Percentiles rank a stretch among this genome's conserved stretches.
phyloP scores from a whole-genome alignment of 352 stramenopile species.

The Globisporangium cystogenes region DNA sequence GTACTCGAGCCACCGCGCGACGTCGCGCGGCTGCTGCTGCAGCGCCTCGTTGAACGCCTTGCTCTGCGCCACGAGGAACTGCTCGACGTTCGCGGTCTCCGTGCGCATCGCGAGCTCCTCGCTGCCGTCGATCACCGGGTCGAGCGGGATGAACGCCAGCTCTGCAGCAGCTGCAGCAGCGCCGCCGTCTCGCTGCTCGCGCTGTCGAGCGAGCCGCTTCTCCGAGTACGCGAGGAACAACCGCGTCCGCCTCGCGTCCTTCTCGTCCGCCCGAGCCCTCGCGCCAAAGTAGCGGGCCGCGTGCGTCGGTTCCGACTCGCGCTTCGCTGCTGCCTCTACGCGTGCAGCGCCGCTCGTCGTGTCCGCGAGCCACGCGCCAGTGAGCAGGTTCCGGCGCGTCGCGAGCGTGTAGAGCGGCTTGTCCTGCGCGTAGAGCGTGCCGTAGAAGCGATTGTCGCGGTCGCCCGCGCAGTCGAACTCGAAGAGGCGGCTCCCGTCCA shows the following conservation, averaged over 20 bases:
- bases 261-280: conserved; percentile 35
- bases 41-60: conserved; percentile 43
- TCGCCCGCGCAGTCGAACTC: conserved; percentile 64
- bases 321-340: neutral
- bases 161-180: conserved; percentile 12
- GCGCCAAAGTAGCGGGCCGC: conserved; percentile 49
- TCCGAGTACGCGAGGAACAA: conserved; percentile 71
- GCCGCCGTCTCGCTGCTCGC: neutral
- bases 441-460: conserved; percentile 62
- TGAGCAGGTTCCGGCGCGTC: conserved; percentile 37
- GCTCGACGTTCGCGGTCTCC: conserved; percentile 59
- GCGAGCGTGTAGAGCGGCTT: conserved; percentile 55
- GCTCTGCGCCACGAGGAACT: conserved; percentile 47
- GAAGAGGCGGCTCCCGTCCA: conserved; percentile 35
- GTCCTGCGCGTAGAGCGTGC: conserved; percentile 58
- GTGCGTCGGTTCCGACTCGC: neutral
- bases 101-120: conserved; percentile 28
- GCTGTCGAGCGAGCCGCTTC: conserved; percentile 26
- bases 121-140: conserved; percentile 30
- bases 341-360: neutral
- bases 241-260: conserved; percentile 29
- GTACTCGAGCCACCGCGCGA: conserved; percentile 60
- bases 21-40: conserved; percentile 28
- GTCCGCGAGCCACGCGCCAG: conserved; percentile 34
- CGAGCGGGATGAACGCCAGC: conserved; percentile 58